Conservation (phyloP, 1,139 yeast genomes). For the Yamadazyma trypodendri region DNA sequence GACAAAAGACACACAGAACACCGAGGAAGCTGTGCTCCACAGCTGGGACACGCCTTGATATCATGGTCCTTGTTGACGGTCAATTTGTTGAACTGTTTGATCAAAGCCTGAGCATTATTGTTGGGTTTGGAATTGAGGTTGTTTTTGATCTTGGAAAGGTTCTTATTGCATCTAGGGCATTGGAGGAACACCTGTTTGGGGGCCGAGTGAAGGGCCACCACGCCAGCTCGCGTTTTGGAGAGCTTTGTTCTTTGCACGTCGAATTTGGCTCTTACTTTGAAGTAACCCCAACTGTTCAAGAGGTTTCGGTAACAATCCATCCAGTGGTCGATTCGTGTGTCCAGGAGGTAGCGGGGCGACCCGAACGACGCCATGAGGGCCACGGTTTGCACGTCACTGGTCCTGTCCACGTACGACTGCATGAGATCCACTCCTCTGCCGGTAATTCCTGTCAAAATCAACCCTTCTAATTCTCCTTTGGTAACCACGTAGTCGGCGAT, state of each 20-base stretch:
- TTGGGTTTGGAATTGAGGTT: constrained; percentile 6
- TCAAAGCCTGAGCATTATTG: constrained; percentile 26
- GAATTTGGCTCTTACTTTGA: constrained; percentile 74
- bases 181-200: constrained; percentile 80
- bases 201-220: constrained; percentile 46
- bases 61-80: constrained; percentile 15
- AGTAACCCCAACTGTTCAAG: constrained; percentile 82
- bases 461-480: constrained; percentile 87
- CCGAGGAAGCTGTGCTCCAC: constrained; percentile 87
- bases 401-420: constrained; percentile 85
- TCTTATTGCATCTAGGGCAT: constrained; percentile 79
- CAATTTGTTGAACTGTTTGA: constrained; percentile 42
- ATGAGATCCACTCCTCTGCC: constrained; percentile 77
- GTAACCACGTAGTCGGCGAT: constrained; percentile 70
- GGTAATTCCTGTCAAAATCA: constrained; percentile 86
- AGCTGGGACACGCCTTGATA: constrained; percentile 66
- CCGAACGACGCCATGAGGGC: constrained; percentile 78
- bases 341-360: constrained; percentile 77
- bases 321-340: constrained; percentile 75
- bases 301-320: constrained; percentile 68
- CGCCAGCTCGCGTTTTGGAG: constrained; percentile 53
- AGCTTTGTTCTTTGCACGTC: constrained; percentile 76
- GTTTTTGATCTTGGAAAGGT: constrained; percentile 42
- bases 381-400: constrained; percentile 92
- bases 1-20: constrained; percentile 88